Evolutionary conservation across 2,329 filamentous ascomycete genomes (phyloP).

Genomic region (Cladophialophora chaetospira): DNA sequence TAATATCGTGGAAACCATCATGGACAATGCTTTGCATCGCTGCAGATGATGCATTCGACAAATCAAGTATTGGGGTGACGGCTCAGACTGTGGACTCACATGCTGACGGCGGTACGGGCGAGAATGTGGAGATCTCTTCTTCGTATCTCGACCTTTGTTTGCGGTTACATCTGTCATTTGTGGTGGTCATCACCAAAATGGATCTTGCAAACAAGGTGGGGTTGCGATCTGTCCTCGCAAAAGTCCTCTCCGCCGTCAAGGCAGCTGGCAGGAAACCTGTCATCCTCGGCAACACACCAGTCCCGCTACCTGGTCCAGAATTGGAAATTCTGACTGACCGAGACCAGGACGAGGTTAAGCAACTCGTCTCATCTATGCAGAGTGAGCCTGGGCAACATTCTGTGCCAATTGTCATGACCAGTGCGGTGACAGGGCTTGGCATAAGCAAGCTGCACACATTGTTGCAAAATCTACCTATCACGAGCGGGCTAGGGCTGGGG

Average conservation of each 20-base stretch:
- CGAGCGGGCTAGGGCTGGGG: neutral
- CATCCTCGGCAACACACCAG: slow-evolving; percentile 56
- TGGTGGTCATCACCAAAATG: slow-evolving; percentile 85
- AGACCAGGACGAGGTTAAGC: slow-evolving; percentile 62
- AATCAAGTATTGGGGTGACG: slow-evolving; percentile 37
- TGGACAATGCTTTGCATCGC: slow-evolving; percentile 89
- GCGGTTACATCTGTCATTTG: slow-evolving; percentile 73
- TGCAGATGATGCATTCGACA: slow-evolving; percentile 67
- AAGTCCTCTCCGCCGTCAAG: slow-evolving; percentile 77
- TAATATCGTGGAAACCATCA: slow-evolving; percentile 95
- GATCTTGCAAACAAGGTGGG: slow-evolving; percentile 77
- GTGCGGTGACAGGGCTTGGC: slow-evolving; percentile 79
- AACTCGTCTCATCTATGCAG: slow-evolving; percentile 50
- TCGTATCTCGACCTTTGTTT: slow-evolving; percentile 85
- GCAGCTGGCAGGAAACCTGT: slow-evolving; percentile 70
- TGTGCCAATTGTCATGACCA: slow-evolving; percentile 86
- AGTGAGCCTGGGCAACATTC: slow-evolving; percentile 46
- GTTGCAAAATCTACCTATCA: slow-evolving; percentile 67
- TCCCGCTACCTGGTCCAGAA: slow-evolving; percentile 19
- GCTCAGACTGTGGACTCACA: slow-evolving; percentile 54
- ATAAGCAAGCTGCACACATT: slow-evolving; percentile 81
- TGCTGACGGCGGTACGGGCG: slow-evolving; percentile 39
- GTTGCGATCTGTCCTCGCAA: slow-evolving; percentile 69
- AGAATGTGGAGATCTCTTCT: slow-evolving; percentile 66
- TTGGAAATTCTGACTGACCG: slow-evolving; percentile 59